phyloP scores from a whole-genome alignment of 1,284 basidiomycete genomes.

The Puccinia coronata region DNA sequence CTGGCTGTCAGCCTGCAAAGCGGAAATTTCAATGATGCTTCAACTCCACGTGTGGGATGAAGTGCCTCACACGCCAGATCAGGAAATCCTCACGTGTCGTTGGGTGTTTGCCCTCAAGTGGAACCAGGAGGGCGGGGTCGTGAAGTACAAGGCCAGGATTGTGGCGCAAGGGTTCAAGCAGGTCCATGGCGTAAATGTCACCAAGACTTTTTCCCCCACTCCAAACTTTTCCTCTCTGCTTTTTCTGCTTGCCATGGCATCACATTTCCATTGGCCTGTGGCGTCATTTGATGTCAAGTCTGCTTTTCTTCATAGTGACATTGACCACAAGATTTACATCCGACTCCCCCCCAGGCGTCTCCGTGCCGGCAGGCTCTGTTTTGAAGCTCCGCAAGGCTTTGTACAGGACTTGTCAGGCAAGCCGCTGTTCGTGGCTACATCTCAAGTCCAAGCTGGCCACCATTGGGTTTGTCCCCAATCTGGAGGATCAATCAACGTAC shows the following conservation, averaged over 20 bases:
- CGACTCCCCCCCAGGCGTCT: not conserved
- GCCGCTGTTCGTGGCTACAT: not conserved
- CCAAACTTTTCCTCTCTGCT: conserved; percentile 12
- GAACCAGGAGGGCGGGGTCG: not conserved
- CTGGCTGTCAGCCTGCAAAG: not conserved
- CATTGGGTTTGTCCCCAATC: not conserved
- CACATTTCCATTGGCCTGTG: not conserved
- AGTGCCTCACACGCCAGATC: not conserved
- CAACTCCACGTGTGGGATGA: not conserved
- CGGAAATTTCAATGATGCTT: not conserved
- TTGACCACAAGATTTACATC: conserved; percentile 16
- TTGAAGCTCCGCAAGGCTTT: conserved; percentile 12
- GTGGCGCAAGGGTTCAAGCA: not conserved
- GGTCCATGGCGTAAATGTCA: not conserved
- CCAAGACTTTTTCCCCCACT: conserved; percentile 11
- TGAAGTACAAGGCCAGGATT: not conserved
- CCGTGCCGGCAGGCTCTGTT: not conserved
- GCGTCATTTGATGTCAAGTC: conserved; percentile 8
- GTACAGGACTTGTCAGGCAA: conserved; percentile 1
- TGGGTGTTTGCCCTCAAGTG: conserved; percentile 23
- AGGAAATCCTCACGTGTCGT: not conserved
- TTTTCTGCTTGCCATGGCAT: not conserved
- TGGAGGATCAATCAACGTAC: not conserved
- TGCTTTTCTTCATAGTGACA: conserved; percentile 20
- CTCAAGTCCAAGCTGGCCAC: not conserved